Base-by-base conservation (phyloP, 768 basidiomycete genomes). In the Mycena chlorophos region DNA sequence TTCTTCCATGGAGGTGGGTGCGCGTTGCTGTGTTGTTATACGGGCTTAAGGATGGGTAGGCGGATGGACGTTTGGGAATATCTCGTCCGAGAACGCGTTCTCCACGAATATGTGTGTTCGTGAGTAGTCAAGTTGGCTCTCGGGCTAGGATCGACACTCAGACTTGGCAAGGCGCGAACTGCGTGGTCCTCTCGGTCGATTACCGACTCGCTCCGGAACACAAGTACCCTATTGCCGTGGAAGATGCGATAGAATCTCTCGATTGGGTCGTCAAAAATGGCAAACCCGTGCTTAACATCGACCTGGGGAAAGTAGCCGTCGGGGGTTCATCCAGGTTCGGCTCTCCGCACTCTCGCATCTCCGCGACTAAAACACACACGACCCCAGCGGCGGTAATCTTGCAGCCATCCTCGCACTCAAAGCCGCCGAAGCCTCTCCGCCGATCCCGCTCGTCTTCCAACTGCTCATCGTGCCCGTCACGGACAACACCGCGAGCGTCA, bases 51-150 rank as follows among this genome's bases (percentile, higher is more conserved):
- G 6, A 17, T 17, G 17, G 19, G 4, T 61, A 86, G 88, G 89
- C 38, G 89, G 89, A 29, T 89, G 89, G 89, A 88, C 87, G 0
- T 73, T 90, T 1, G 89, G 89, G 0, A 83, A 75, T 52, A 85
- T 88, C 60, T 65, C 65, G 22, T 79, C 80, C 23, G 84, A 86
- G 56, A 79, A 78, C n/a, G 71, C 81, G 4, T 86, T 91, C 61
- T 74, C 78, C 31, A 84, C 83, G 1, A 81, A 80, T 49, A 79
- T 85, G 76, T 82, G 79, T 70, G 76, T 78, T 49, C 71, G 85
- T 86, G 61, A 54, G 73, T 67, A 19, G 16, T 23, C 26, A 42
- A 8, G 3, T 19, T 0, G 5, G 10, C 49, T n/a, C n/a, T 22
- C 1, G 28, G 40, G 49, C 43, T 43, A 5, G 23, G 25, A 4